Evolutionary conservation across 2,329 filamentous ascomycete species (phyloP).

Genomic region (Apiospora pterosperma): DNA sequence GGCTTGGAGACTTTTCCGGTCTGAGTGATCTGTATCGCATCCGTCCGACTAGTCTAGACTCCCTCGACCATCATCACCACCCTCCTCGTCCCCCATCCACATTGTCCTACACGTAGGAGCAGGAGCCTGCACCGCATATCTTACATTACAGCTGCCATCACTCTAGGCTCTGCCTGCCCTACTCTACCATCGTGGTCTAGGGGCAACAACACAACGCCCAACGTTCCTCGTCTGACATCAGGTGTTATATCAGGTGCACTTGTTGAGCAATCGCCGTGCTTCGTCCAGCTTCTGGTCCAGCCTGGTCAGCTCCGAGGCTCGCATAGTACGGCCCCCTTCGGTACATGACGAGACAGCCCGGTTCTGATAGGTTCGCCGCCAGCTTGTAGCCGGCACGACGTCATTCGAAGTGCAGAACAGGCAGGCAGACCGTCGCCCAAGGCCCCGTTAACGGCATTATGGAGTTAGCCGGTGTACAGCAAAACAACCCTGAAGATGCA

Average conservation of each 20-base stretch:
- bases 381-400: not conserved
- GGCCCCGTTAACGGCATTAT: conserved; percentile 27
- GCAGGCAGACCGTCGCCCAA: not conserved
- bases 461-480: conserved; percentile 35
- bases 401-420: not conserved
- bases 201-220: not conserved
- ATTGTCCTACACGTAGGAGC: not conserved
- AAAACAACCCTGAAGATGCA: conserved; percentile 41
- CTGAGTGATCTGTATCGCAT: not conserved
- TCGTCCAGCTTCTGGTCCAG: not conserved
- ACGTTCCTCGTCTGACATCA: not conserved
- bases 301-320: not conserved
- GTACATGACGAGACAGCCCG: not conserved
- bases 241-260: not conserved
- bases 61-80: not conserved
- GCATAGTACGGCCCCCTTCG: not conserved
- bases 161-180: not conserved
- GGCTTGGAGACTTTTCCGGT: not conserved
- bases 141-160: not conserved
- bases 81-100: not conserved
- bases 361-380: not conserved
- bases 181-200: not conserved
- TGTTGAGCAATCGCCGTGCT: not conserved
- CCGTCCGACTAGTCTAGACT: not conserved
- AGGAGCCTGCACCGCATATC: not conserved